Conservation (phyloP, 495 filamentous ascomycete species). For the Geoglossum glabrum region DNA sequence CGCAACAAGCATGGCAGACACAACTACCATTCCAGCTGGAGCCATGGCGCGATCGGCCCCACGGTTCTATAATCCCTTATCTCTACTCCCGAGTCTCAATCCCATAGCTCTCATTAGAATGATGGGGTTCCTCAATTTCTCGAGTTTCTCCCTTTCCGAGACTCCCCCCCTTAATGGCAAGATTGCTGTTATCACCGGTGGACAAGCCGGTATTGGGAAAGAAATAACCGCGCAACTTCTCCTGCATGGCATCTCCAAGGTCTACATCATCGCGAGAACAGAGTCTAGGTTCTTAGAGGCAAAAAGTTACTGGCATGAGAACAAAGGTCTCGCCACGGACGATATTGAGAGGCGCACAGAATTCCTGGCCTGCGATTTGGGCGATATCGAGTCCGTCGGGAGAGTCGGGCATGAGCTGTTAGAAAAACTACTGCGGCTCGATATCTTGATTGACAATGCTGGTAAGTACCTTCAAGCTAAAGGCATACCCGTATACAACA, state of each 20-base stretch:
- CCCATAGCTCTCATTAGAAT: conserved; percentile 2
- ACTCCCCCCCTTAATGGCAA: conserved; percentile 17
- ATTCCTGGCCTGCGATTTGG: conserved; percentile 20
- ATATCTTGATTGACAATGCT: conserved; percentile 24
- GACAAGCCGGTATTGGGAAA: conserved; percentile 22
- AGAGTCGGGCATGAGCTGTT: conserved; percentile 9
- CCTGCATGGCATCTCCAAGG: conserved; percentile 20
- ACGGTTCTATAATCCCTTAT: neutral
- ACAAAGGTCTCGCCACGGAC: conserved; percentile 7
- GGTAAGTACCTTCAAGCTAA: conserved; percentile 9
- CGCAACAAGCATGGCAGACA: too few relatives aligned
- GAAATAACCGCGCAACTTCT: conserved; percentile 23
- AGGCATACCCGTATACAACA: neutral
- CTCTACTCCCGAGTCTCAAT: neutral
- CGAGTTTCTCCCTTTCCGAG: conserved; percentile 14
- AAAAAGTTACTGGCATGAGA: conserved; percentile 12
- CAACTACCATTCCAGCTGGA: too few relatives aligned
- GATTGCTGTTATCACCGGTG: conserved; percentile 24
- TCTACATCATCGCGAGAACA: conserved; percentile 19
- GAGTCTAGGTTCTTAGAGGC: conserved; percentile 12
- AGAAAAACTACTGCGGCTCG: conserved; percentile 10
- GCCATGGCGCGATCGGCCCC: too few relatives aligned
- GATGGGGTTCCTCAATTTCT: conserved; percentile 12
- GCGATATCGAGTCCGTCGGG: conserved; percentile 14
- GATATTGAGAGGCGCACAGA: conserved; percentile 12